Base-by-base conservation (phyloP, 2,329 filamentous ascomycete genomes). In the Colletotrichum simmondsii region DNA sequence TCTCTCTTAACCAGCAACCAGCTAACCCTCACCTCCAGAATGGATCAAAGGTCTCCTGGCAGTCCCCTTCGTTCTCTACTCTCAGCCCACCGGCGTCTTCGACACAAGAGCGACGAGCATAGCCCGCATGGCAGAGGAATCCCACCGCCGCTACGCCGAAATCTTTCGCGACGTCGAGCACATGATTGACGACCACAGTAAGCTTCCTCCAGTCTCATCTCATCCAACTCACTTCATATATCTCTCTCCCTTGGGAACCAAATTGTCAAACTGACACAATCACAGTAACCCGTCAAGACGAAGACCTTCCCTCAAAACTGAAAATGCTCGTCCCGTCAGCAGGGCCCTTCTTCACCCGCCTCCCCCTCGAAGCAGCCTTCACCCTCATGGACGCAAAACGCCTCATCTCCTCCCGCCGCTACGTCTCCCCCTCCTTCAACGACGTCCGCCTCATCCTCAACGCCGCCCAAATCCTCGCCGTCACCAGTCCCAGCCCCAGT, bases 21-120 rank as follows among this genome's bases (percentile, higher is more conserved):
- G 52, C 24, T 59, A 53, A 65, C 53, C 69, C 70, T 66, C 70
- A 58, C 30, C 65, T 63, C 74, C 78, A 91, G 95, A 98, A 92
- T 98, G 96, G 96, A 94, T 98, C 87, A 98, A 99, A 85, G 94
- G 93, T 52, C 89, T 98, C 4, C 87, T 98, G 14, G 97, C 97
- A 1, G 96, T 98, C 0, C 97, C 97, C 0, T 99, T 99, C 80
- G 96, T 99, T 52, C 90, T 99, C 66, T 95, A 98, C 82, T 98
- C 96, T 1, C 95, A 98, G 80, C 97, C 97, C 4, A 97, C 95
- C 1, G 95, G 95, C 24, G 91, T 95, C 54, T 95, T 96, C 78
- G 92, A 95, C 75, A 87, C 90, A 69, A 88, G 91, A 77, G 90
- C 90, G 73, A 86, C 89, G 67, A 89, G 87, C 68, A 89, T 96